Evolutionary conservation across 805 yeast genomes (phyloP), one percentile per base, ranked within the genome.

Genomic region (Wilhelminamyces savonicus): DNA sequence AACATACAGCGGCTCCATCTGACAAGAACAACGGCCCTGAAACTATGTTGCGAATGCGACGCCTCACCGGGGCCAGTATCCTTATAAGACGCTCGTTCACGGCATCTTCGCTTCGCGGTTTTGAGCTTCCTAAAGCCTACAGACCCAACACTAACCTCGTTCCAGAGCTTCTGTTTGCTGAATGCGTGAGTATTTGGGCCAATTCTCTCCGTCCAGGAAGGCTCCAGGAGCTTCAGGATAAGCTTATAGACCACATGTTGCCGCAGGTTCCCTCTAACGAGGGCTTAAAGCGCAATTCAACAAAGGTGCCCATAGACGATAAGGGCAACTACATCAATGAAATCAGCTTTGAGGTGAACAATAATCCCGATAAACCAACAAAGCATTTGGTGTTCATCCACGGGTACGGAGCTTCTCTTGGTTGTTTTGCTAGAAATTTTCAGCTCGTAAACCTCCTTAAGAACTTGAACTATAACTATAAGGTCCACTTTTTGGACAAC

Each of bases 341-440:
- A 35, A 40, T 65, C 13, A 40, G 46, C 13, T 52, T 63, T 22
- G 49, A 48, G 18, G 43, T 65, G 13, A 36, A 35, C 13, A 57
- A 62, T 31, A 38, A 46, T 30, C 36, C 50, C 4, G 21, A 21
- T 1, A 33, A 33, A 3, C 42, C 45, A 7, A 47, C 55, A 1
- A 69, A 56, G 34, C 59, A 71, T 44, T 37, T 74, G 14, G 78
- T 72, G 3, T 64, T 74, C 53, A 32, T 74, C 13, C 80, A 74
- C 42, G 80, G 80, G 0, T 74, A 69, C 47, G 79, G 75, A 0
- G 76, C 79, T 2, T 62, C 75, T 0, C 47, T 62, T 12, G 78
- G 78, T 2, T 71, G 76, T 52, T 74, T 71, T 57, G 75, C 74
- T 19, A 59, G 76, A 29, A 74, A 74, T 36, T 63, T 71, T 32